Evolutionary conservation across 108 stramenopile genomes (phyloP).

Genomic region (Pseudonitzschia pungens): DNA sequence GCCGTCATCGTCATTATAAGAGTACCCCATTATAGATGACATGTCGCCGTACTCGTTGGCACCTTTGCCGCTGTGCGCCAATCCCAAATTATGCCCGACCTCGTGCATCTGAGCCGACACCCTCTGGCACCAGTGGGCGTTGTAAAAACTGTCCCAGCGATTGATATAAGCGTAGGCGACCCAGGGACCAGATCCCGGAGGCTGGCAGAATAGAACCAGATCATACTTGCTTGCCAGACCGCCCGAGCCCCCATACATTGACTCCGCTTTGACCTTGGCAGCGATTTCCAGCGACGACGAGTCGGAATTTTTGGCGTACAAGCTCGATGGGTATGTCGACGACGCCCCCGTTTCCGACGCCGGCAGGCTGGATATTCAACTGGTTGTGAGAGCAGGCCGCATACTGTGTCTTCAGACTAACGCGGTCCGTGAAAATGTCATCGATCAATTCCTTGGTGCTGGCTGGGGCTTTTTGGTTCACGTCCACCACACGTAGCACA

Average conservation of each 20-base stretch:
- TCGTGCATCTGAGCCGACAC: constrained; percentile 61
- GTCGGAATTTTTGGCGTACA: background rate
- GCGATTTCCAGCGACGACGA: no score
- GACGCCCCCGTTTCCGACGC: background rate
- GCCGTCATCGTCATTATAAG: constrained; percentile 31
- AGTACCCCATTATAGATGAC: constrained; percentile 52
- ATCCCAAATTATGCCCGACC: constrained; percentile 27
- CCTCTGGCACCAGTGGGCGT: constrained; percentile 54
- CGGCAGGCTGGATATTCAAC: background rate
- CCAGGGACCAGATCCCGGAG: background rate
- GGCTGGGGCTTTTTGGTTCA: background rate
- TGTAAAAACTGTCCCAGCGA: constrained; percentile 38
- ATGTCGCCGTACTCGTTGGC: constrained; percentile 50
- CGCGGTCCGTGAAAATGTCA: constrained; percentile 20
- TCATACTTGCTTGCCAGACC: background rate
- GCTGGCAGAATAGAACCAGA: constrained; percentile 1
- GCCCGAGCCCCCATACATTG: background rate
- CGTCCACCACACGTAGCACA: background rate
- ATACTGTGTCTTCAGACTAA: constrained; percentile 44
- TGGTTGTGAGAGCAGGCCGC: constrained; percentile 42
- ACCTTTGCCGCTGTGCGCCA: constrained; percentile 3
- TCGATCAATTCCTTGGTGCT: background rate
- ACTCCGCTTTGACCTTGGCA: background rate
- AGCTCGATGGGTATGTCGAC: background rate
- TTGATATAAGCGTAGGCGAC: constrained; percentile 36